phyloP scores from a whole-genome alignment of 2,329 filamentous ascomycete genomes.

The Claviceps pusilla region DNA sequence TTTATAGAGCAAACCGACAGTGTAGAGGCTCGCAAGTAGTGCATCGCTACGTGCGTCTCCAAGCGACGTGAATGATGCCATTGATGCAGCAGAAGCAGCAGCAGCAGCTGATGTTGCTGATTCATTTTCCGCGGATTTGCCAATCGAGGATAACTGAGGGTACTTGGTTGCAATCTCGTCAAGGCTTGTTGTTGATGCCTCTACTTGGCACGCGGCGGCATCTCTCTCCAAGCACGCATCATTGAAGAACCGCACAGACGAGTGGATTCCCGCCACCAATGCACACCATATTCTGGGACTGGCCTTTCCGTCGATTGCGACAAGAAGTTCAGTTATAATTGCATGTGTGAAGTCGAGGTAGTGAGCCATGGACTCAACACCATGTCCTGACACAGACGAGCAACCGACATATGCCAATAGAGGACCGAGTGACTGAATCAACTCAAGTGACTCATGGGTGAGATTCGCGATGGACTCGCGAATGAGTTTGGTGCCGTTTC shows the following conservation, averaged over 20 bases:
- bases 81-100: background rate
- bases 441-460: slow-evolving; percentile 11
- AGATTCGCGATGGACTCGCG: slow-evolving; percentile 11
- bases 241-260: slow-evolving; percentile 21
- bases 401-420: slow-evolving; percentile 35
- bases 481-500: slow-evolving; percentile 14
- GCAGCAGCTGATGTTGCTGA: background rate
- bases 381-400: slow-evolving; percentile 16
- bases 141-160: slow-evolving; percentile 13
- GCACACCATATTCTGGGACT: slow-evolving; percentile 22
- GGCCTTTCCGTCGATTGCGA: slow-evolving; percentile 18
- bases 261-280: slow-evolving; percentile 23
- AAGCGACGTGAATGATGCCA: slow-evolving; percentile 8
- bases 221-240: slow-evolving; percentile 23
- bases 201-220: slow-evolving; percentile 10
- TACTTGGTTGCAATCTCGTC: slow-evolving; percentile 13
- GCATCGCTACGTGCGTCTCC: slow-evolving; percentile 22
- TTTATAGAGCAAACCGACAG: slow-evolving; percentile 26
- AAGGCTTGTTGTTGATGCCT: slow-evolving; percentile 2
- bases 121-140: background rate
- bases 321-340: slow-evolving; percentile 21
- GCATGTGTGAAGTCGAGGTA: slow-evolving; percentile 25
- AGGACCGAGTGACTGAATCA: slow-evolving; percentile 23
- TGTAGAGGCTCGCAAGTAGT: slow-evolving; percentile 21
- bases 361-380: slow-evolving; percentile 20